Conservation (phyloP, 2,329 filamentous ascomycete genomes). For the Geosmithia morbida region DNA sequence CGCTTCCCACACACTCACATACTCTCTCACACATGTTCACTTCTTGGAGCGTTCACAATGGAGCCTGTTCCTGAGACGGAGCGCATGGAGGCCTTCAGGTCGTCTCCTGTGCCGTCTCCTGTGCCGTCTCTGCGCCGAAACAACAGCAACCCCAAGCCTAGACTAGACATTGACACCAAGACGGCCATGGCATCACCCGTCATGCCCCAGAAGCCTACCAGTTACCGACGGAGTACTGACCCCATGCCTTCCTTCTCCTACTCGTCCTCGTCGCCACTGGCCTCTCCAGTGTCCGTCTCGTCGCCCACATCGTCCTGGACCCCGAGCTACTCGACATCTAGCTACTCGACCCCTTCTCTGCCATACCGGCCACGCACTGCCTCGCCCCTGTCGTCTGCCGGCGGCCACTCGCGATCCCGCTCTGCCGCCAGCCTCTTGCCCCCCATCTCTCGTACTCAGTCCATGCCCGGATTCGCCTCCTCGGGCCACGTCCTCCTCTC, state of each 20-base stretch:
- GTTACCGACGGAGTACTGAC: constrained; percentile 43
- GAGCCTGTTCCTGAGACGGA: constrained; percentile 56
- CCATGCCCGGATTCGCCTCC: constrained; percentile 44
- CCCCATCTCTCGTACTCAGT: constrained; percentile 48
- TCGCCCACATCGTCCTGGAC: constrained; percentile 36
- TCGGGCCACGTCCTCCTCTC: constrained; percentile 42
- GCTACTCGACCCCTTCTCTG: constrained; percentile 11
- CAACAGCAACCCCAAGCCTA: constrained; percentile 16
- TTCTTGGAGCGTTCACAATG: constrained; percentile 22
- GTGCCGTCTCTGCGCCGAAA: constrained; percentile 38
- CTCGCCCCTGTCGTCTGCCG: constrained; percentile 41
- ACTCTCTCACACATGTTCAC: neutral
- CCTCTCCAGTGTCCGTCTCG: constrained; percentile 36
- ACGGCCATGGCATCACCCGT: neutral
- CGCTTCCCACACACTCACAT: neutral
- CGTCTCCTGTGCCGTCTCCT: constrained; percentile 41
- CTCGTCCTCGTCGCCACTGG: constrained; percentile 23
- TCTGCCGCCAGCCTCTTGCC: constrained; percentile 40
- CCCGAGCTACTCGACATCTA: constrained; percentile 15
- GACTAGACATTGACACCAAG: constrained; percentile 22
- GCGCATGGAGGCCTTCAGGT: constrained; percentile 51
- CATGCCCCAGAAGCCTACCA: constrained; percentile 29
- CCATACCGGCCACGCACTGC: constrained; percentile 46
- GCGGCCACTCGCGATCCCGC: constrained; percentile 38
- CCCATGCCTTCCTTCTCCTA: constrained; percentile 37